Base-by-base conservation (phyloP, 2,329 filamentous ascomycete species). In the Aspergillus cejpii region DNA sequence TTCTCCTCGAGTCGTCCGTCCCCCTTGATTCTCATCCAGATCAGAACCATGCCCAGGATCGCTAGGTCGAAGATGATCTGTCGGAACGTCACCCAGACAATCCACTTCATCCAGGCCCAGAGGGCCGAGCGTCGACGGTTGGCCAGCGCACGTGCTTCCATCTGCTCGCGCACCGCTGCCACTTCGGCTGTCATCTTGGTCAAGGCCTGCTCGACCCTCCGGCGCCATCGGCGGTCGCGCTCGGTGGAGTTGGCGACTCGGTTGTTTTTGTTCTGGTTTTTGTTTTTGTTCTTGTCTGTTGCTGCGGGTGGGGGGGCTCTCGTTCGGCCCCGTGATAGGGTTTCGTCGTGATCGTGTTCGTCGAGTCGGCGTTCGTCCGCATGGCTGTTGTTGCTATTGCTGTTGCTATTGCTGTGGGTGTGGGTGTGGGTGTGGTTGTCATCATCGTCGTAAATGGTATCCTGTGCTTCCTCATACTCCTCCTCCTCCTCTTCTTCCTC, bases 161-260 rank as follows among this genome's bases (percentile, higher is more conserved):
- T 84, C 62, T 97, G 90, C 67, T 98, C 92, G 27, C 92, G 79
- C 50, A 97, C 69, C 0, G 92, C 92, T 1, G 92, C 90, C 24
- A 98, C 81, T 68, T 98, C 92, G 12, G 89, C 85, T 4, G 90
- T 94, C 70, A 97, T 82, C 56, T 89, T 87, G 44, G 91, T 87
- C 45, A 97, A 75, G 17, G 88, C 87, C 34, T 83, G 79, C 69
- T 97, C 91, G 50, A 97, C 84, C 56, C 85, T 83, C 48, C 79
- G 82, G 41, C 85, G 83, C 87, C 89, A 95, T 58, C 80, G 81
- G 49, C 70, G 66, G 53, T 76, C 73, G 19, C 57, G 51, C 21
- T 54, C 43, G 54, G 58, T 39, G 46, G 45, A 44, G 41, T 12
- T 24, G 40, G 41, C 33, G 41, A 48, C 38, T 39, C 28, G 20